Percentiles rank a stretch among this genome's conserved stretches.
Evolutionary conservation across 768 basidiomycete genomes (phyloP).

Genomic region (Trametes cinnabarina): DNA sequence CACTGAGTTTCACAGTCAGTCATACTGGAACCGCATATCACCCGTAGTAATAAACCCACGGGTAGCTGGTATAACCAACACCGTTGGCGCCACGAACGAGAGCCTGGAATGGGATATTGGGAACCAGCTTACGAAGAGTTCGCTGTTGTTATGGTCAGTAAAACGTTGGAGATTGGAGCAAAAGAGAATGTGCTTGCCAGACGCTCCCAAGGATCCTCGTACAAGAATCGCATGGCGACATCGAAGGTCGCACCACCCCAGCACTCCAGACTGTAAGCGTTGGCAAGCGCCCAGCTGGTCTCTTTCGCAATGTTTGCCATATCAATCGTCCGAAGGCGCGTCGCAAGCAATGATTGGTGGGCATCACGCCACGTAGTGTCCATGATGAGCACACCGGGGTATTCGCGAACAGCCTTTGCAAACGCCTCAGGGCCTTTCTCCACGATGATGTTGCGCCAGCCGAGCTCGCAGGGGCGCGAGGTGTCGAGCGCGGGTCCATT

Average conservation of each 20-base stretch:
- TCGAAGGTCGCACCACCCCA: constrained; percentile 99
- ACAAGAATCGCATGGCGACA: constrained; percentile 98
- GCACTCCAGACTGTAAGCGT: constrained; percentile 96
- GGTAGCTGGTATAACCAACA: constrained; percentile 98
- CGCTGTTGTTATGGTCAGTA: constrained; percentile 47
- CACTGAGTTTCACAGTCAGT: constrained; percentile 41
- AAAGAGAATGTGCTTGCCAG: constrained; percentile 50
- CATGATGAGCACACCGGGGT: constrained; percentile 94
- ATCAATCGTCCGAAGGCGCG: constrained; percentile 91
- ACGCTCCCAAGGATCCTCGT: constrained; percentile 99
- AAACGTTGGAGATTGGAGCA: background rate
- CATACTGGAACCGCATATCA: too few species aligned
- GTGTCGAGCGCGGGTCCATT: constrained; percentile 75
- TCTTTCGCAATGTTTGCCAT: constrained; percentile 99
- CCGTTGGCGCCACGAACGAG: constrained; percentile 98
- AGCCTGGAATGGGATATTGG: constrained; percentile 98
- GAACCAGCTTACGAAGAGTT: constrained; percentile 89
- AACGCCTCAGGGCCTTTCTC: constrained; percentile 98
- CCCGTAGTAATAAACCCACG: constrained; percentile 67
- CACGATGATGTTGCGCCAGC: constrained; percentile 99
- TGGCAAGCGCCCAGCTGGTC: constrained; percentile 91
- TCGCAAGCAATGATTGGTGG: constrained; percentile 96
- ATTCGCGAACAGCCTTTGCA: constrained; percentile 95
- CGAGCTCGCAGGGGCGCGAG: constrained; percentile 75
- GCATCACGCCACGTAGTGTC: constrained; percentile 99